phyloP scores from a whole-genome alignment of 768 basidiomycete genomes.

The Auriscalpium vulgare region DNA sequence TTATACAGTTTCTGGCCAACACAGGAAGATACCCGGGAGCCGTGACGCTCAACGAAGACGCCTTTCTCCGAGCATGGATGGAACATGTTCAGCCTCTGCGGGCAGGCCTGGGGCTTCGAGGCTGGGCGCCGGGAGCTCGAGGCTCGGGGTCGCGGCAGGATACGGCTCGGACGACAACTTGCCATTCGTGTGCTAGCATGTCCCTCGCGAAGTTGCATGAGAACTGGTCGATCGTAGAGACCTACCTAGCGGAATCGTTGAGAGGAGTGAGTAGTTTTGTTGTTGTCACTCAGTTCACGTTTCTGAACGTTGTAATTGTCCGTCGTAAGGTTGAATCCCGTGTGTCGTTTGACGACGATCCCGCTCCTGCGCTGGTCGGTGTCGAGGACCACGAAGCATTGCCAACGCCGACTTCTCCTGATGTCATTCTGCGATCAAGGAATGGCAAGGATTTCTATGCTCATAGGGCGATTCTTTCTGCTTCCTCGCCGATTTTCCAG shows the following conservation, averaged over 20 bases:
- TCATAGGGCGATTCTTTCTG: constrained; percentile 6
- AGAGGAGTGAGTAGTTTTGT: no score
- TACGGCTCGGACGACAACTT: no score
- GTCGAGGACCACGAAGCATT: neutral
- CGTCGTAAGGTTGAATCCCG: neutral
- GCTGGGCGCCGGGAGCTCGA: no score
- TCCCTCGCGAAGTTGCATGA: no score
- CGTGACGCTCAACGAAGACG: neutral
- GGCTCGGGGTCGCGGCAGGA: no score
- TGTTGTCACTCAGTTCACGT: neutral
- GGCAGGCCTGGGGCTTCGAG: no score
- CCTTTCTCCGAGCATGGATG: neutral
- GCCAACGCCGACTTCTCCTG: neutral
- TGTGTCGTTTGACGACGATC: neutral
- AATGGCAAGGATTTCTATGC: constrained; percentile 11
- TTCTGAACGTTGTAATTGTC: neutral
- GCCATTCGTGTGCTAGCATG: no score
- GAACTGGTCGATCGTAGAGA: no score
- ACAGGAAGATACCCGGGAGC: neutral
- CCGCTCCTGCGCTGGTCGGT: neutral
- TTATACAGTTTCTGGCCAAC: neutral
- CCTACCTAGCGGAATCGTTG: no score
- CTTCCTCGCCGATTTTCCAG: constrained; percentile 12
- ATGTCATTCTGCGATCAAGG: constrained; percentile 3
- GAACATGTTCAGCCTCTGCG: no score